phyloP scores from a whole-genome alignment of 768 basidiomycete species.

The Boletus tylopilopsis region DNA sequence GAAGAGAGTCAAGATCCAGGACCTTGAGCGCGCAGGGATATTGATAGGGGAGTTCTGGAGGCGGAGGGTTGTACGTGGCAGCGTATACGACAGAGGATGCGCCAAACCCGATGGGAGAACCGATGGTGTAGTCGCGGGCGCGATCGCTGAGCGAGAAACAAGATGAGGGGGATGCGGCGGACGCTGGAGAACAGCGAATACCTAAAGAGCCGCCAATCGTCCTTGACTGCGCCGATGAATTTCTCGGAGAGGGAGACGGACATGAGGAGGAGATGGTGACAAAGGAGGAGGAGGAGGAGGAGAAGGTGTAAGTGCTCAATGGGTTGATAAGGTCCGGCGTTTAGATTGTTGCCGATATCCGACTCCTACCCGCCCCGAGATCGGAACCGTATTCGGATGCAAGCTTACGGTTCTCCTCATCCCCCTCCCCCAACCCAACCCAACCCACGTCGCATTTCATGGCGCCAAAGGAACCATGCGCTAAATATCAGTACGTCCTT shows the following conservation, averaged over 20 bases:
- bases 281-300: background rate
- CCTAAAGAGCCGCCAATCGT: slow-evolving; percentile 84
- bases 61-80: slow-evolving; percentile 57
- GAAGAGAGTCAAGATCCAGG: slow-evolving; percentile 78
- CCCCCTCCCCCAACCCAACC: background rate
- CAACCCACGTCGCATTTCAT: slow-evolving; percentile 35
- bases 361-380: slow-evolving; percentile 15
- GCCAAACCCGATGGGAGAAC: slow-evolving; percentile 82
- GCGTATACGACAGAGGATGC: slow-evolving; percentile 89
- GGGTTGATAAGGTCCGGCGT: background rate
- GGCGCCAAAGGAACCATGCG: slow-evolving; percentile 64
- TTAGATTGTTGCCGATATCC: background rate
- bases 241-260: slow-evolving; percentile 21
- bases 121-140: slow-evolving; percentile 69
- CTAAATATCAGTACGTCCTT: slow-evolving; percentile 74
- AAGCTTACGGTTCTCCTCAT: background rate
- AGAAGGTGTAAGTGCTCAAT: background rate
- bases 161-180: background rate
- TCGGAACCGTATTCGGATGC: slow-evolving; percentile 18
- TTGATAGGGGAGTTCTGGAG: slow-evolving; percentile 31
- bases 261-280: slow-evolving; percentile 1
- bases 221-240: slow-evolving; percentile 80
- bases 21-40: slow-evolving; percentile 84
- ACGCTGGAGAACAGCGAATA: slow-evolving; percentile 22
- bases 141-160: slow-evolving; percentile 47